Evolutionary conservation across 2,329 filamentous ascomycete genomes (phyloP).

Genomic region (Aspergillus hortae): DNA sequence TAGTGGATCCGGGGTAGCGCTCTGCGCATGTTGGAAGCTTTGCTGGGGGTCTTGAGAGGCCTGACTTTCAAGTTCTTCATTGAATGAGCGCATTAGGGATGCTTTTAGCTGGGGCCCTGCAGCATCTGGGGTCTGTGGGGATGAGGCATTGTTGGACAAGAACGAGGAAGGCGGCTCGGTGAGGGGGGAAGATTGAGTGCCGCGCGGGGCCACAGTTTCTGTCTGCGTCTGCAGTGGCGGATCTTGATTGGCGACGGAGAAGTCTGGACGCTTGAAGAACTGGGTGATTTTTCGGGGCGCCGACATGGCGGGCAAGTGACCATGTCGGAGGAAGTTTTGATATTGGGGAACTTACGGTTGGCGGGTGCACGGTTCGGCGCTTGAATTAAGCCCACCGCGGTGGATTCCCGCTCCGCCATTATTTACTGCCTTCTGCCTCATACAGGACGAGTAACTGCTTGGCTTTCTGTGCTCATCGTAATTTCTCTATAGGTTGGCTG

Average conservation of each 20-base stretch:
- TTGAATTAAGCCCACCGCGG: not conserved
- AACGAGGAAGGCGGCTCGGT: constrained; percentile 24
- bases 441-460: no score
- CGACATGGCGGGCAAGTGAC: constrained; percentile 19
- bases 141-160: constrained; percentile 11
- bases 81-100: constrained; percentile 12
- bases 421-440: not conserved
- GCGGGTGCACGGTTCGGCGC: not conserved
- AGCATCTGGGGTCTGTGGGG: constrained; percentile 14
- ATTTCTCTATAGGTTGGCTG: no score
- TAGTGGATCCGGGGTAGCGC: not conserved
- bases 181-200: constrained; percentile 24
- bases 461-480: no score
- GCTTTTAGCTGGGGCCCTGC: constrained; percentile 14
- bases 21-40: constrained; percentile 4
- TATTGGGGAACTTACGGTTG: not conserved
- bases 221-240: not conserved
- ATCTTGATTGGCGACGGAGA: constrained; percentile 6
- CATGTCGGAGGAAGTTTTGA: constrained; percentile 2
- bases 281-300: constrained; percentile 37
- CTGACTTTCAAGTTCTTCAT: constrained; percentile 6
- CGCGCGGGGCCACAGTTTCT: constrained; percentile 12
- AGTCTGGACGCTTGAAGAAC: constrained; percentile 45
- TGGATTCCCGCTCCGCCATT: not conserved
- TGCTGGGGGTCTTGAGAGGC: constrained; percentile 16